Conservation (phyloP, 805 yeast species). For the Saccharomycopsis vini region DNA sequence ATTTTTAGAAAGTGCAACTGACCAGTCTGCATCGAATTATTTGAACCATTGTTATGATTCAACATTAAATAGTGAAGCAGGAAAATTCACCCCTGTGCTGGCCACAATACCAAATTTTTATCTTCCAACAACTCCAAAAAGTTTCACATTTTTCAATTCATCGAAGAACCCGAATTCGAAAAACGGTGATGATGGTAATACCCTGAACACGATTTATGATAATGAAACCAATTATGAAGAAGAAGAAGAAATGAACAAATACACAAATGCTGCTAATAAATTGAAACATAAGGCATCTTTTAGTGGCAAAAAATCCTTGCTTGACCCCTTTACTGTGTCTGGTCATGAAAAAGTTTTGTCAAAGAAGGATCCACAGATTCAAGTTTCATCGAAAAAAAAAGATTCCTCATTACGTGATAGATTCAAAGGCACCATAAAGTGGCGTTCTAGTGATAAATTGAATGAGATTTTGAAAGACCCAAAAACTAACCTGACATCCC, state of each 20-base stretch:
- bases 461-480: too few relatives aligned
- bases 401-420: too few relatives aligned
- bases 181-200: not conserved
- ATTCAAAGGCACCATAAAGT: too few relatives aligned
- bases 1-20: slow-evolving; percentile 16
- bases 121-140: slow-evolving; percentile 4
- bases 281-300: not conserved
- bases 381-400: too few relatives aligned
- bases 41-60: not conserved
- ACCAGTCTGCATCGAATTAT: slow-evolving; percentile 1
- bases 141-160: slow-evolving; percentile 4
- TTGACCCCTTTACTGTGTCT: not conserved
- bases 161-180: not conserved
- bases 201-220: too few relatives aligned
- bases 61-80: not conserved
- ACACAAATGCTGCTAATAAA: not conserved
- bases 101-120: slow-evolving; percentile 4
- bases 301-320: not conserved
- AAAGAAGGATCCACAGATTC: too few relatives aligned
- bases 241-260: not conserved
- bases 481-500: too few relatives aligned
- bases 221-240: too few relatives aligned
- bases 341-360: not conserved
- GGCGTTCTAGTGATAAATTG: too few relatives aligned
- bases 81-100: not conserved